A percentile compares a stretch with the other conserved stretches of the same genome.
phyloP scores from a whole-genome alignment of 805 yeast species.

The Gaillardinia entomophila region DNA sequence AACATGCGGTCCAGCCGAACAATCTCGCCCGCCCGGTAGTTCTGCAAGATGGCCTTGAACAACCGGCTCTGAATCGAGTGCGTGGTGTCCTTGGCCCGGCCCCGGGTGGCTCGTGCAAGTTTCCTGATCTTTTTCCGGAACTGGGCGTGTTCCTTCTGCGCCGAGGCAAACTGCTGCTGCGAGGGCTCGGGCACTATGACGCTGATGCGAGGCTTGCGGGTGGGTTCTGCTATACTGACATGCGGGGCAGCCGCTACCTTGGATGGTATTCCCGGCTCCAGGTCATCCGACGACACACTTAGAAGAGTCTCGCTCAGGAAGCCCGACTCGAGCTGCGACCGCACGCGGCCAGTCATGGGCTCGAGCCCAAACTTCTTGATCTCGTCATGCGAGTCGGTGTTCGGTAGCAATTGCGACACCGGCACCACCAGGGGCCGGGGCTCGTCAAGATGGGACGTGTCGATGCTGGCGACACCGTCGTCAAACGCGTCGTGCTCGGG shows the following conservation, averaged over 20 bases:
- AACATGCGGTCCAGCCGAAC: constrained; percentile 64
- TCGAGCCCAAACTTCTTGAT: not conserved
- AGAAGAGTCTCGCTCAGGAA: not conserved
- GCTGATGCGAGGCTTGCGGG: constrained; percentile 1
- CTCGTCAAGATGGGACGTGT: too few species aligned
- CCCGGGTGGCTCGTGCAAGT: constrained; percentile 19
- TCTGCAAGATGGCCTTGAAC: constrained; percentile 17
- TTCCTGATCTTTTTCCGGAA: constrained; percentile 14
- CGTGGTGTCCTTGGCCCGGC: constrained; percentile 11
- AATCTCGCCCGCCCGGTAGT: constrained; percentile 52
- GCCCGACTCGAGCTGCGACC: not conserved
- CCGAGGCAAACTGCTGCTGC: constrained; percentile 7
- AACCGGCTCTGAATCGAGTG: constrained; percentile 9
- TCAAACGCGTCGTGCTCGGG: too few species aligned
- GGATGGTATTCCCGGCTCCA: too few species aligned
- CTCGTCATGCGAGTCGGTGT: too few species aligned
- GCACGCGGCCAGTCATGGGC: not conserved
- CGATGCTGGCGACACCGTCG: too few species aligned
- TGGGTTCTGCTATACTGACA: too few species aligned
- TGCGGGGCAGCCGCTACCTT: too few species aligned
- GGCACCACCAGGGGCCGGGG: too few species aligned
- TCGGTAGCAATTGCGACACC: too few species aligned
- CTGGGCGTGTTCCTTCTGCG: constrained; percentile 8
- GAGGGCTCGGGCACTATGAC: constrained; percentile 19
- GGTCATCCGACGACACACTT: not conserved